Evolutionary conservation across 345 rosid species (phyloP).

Genomic region (Clausena lansium): DNA sequence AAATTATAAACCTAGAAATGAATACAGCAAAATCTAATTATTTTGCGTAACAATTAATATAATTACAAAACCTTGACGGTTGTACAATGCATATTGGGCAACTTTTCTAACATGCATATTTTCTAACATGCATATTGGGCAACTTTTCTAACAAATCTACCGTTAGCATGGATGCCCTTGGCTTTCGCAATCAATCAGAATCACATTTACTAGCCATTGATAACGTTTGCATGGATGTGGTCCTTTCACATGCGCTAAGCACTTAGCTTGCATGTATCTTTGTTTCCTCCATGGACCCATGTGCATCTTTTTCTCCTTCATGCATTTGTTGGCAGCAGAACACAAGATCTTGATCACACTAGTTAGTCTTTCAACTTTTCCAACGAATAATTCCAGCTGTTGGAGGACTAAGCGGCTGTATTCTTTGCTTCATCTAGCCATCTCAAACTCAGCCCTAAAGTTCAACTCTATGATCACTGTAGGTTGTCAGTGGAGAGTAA

Average conservation of each 20-base stretch:
- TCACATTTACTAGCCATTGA: background rate
- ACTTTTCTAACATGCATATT: too few species aligned
- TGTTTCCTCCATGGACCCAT: conserved; percentile 64
- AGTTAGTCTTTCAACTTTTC: conserved; percentile 44
- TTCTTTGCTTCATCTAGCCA: conserved; percentile 52
- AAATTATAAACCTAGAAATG: background rate
- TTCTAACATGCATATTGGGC: too few species aligned
- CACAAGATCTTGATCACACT: conserved; percentile 39
- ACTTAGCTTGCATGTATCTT: conserved; percentile 55
- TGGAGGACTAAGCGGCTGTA: conserved; percentile 33
- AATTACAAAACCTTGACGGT: conserved; percentile 39
- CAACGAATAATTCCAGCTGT: conserved; percentile 48
- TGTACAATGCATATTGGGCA: conserved; percentile 36
- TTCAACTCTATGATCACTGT: conserved; percentile 47
- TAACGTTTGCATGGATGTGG: conserved; percentile 17
- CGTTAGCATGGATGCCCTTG: conserved; percentile 44
- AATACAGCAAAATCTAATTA: background rate
- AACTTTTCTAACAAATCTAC: conserved; percentile 42
- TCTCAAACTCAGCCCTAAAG: conserved; percentile 49
- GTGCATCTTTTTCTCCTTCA: conserved; percentile 59
- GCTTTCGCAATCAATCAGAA: conserved; percentile 27
- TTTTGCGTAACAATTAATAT: too few species aligned
- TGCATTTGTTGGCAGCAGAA: conserved; percentile 51
- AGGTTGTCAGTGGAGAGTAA: too few species aligned
- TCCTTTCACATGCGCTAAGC: conserved; percentile 38